Evolutionary conservation across 208 protist genomes (phyloP), one percentile per base, ranked within the genome.

Genomic region (Acanthamoeba healyi): DNA sequence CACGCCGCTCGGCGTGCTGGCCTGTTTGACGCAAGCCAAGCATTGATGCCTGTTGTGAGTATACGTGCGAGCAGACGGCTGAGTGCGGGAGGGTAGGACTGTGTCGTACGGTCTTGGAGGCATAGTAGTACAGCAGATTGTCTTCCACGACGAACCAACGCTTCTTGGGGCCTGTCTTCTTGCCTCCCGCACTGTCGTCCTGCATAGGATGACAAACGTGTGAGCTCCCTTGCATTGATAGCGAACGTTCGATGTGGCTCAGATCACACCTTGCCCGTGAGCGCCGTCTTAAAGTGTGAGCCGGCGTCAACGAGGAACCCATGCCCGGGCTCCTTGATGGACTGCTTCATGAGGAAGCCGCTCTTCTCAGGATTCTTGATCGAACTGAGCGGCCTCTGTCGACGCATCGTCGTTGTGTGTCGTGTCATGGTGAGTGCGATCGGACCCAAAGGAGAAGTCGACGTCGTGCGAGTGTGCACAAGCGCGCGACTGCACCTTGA

Each of bases 341-440:
- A 72, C 34, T 70, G 82, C 82, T 90, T 90, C 58, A 70, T 90
- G 82, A 90, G 82, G 82, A 70, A 90, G 3, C 82, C 82, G 82
- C 82, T 90, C 82, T 90, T 90, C 36, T 72, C 54, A 3, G 54
- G 34, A 17, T 65, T 46, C 82, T 63, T 63, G 38, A 90, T 72
- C 26, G 54, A 54, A 24, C 2, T 70, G 51, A 90, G 32, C 7
- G 82, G 49, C 42, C 82, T 63, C 82, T 90, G 44, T 49, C 17
- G 54, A 61, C 22, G 9, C 17, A 22, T 22, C 9, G 29, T 36
- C 29, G 61, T 70, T n/a, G n/a, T n/a, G n/a, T n/a, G n/a, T n/a
- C n/a, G n/a, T n/a, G n/a, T n/a, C n/a, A n/a, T n/a, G n/a, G n/a
- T n/a, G n/a, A n/a, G n/a, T n/a, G n/a, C n/a, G n/a, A n/a, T n/a